These are phyloP conservation scores for Populus pruinosa DNA, from an alignment of 345 rosid genomes.

Conservation along the genomic window DNA sequence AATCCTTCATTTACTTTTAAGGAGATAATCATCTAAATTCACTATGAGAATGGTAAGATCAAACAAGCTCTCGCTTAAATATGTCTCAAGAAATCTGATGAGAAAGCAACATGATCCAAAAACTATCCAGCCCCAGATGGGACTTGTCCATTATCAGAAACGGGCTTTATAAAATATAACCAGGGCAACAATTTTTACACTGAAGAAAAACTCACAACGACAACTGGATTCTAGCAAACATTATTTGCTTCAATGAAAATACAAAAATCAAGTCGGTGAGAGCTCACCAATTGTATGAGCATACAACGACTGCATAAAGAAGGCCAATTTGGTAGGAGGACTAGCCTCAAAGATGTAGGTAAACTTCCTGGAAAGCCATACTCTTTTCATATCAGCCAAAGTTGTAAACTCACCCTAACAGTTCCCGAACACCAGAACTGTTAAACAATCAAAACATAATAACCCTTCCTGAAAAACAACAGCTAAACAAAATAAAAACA, in stretches of 20 bases:
- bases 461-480: neutral
- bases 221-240: neutral
- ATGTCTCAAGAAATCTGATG: neutral
- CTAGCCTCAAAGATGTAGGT: constrained; percentile 54
- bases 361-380: constrained; percentile 60
- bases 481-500: neutral
- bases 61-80: neutral
- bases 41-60: neutral
- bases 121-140: neutral
- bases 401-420: constrained; percentile 41
- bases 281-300: constrained; percentile 51
- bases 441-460: neutral
- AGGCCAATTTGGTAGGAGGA: constrained; percentile 44
- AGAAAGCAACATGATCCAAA: neutral
- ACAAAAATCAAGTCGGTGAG: neutral
- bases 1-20: neutral
- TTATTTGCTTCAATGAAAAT: neutral
- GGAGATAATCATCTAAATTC: neutral
- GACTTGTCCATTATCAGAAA: neutral
- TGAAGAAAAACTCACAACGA: neutral
- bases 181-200: no score
- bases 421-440: neutral
- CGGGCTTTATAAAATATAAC: no score
- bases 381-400: constrained; percentile 56
- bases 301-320: constrained; percentile 69